Percentiles rank a stretch among this genome's conserved stretches.
Conservation (phyloP, 2,329 filamentous ascomycete genomes). For the Hawksworthiomyces lignivorus region DNA sequence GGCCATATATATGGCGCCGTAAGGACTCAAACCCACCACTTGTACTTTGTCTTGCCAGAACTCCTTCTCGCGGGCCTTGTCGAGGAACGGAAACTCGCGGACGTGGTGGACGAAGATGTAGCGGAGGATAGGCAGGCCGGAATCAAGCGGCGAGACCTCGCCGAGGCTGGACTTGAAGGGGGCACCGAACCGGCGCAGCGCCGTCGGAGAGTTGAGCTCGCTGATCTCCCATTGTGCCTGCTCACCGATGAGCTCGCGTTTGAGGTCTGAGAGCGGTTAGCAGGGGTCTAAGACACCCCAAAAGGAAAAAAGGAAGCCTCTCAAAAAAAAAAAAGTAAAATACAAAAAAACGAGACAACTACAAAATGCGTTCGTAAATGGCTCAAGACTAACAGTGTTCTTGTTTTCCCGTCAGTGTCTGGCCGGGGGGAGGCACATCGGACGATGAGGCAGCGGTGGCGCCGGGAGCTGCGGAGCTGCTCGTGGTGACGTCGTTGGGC, state of each 20-base stretch:
- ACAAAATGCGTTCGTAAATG: no score
- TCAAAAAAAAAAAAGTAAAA: no score
- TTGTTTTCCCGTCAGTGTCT: constrained; percentile 81
- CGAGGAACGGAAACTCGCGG: constrained; percentile 93
- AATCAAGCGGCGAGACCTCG: constrained; percentile 87
- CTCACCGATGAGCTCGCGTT: constrained; percentile 84
- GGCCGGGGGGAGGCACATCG: constrained; percentile 31
- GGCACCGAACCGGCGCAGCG: constrained; percentile 87
- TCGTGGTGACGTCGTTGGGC: constrained; percentile 14
- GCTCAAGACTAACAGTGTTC: constrained; percentile 77
- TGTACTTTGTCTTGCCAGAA: constrained; percentile 99
- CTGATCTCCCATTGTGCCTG: constrained; percentile 86
- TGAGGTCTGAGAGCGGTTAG: constrained; percentile 59
- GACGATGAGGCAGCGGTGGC: constrained; percentile 15
- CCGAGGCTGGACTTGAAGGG: constrained; percentile 90
- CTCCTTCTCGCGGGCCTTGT: constrained; percentile 95
- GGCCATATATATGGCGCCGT: no score
- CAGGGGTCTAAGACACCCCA: neutral
- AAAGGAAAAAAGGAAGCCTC: neutral
- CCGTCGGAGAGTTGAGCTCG: constrained; percentile 91
- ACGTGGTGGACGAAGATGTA: constrained; percentile 99
- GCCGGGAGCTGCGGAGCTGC: neutral
- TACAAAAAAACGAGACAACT: neutral
- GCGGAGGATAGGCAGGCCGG: constrained; percentile 81
- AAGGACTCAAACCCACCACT: constrained; percentile 67